These are phyloP conservation scores for Psilocybe cubensis DNA, from an alignment of 768 basidiomycete genomes.

Conservation along the genomic window DNA sequence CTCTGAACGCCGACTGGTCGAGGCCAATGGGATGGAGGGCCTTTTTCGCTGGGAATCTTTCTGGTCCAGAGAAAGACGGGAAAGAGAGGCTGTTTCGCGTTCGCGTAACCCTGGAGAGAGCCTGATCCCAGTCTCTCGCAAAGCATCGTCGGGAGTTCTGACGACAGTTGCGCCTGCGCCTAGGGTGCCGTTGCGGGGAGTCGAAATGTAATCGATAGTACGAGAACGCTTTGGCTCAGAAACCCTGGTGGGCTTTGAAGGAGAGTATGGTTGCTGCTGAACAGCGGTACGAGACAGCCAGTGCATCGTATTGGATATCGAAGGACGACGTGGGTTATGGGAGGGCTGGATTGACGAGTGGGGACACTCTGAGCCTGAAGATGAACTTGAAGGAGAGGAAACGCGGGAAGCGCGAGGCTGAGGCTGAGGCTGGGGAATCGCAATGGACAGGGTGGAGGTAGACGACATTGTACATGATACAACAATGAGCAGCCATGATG, in stretches of 20 bases:
- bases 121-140: constrained; percentile 52
- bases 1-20: constrained; percentile 14
- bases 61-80: constrained; percentile 13
- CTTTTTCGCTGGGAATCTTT: constrained; percentile 16
- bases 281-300: constrained; percentile 48
- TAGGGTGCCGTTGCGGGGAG: constrained; percentile 51
- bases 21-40: constrained; percentile 2
- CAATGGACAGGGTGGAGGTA: constrained; percentile 24
- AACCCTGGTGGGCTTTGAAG: constrained; percentile 40
- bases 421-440: constrained; percentile 34
- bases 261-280: constrained; percentile 23
- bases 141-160: constrained; percentile 79
- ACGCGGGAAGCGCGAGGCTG: constrained; percentile 31
- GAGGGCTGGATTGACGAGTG: constrained; percentile 23
- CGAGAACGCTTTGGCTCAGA: constrained; percentile 49
- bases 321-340: constrained; percentile 35
- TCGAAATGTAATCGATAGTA: constrained; percentile 40
- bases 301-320: constrained; percentile 50
- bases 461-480: constrained; percentile 19
- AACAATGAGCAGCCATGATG: constrained; percentile 5
- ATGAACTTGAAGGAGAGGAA: constrained; percentile 17
- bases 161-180: constrained; percentile 80
- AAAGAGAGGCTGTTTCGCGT: constrained; percentile 1
- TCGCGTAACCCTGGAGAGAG: constrained; percentile 32
- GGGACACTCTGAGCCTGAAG: constrained; percentile 20